phyloP scores from a whole-genome alignment of 1,139 yeast species.

The Magnusiomyces sp. region DNA sequence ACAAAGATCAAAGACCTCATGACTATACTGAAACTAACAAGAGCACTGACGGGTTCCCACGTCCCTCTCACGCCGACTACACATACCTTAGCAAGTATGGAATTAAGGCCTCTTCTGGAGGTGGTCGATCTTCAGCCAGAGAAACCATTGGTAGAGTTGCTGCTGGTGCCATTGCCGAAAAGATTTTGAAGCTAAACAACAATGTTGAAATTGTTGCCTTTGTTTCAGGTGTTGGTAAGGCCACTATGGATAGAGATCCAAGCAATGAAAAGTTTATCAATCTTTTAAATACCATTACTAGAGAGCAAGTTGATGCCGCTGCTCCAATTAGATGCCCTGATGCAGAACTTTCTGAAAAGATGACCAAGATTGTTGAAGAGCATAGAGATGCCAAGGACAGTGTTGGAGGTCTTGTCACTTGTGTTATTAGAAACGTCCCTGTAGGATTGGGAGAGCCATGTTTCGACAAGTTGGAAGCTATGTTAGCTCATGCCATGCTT shows the following conservation, averaged over 20 bases:
- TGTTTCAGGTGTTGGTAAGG: slow-evolving; percentile 80
- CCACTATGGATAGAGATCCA: slow-evolving; percentile 68
- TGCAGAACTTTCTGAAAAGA: slow-evolving; percentile 54
- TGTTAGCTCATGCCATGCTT: slow-evolving; percentile 93
- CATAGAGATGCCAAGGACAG: slow-evolving; percentile 85
- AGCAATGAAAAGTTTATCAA: slow-evolving; percentile 55
- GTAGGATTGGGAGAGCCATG: slow-evolving; percentile 96
- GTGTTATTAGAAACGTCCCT: slow-evolving; percentile 91
- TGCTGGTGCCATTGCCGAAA: slow-evolving; percentile 97
- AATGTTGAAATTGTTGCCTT: slow-evolving; percentile 93
- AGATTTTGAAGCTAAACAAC: slow-evolving; percentile 65
- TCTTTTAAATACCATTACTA: slow-evolving; percentile 63
- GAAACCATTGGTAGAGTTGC: slow-evolving; percentile 98
- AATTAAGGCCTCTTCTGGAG: slow-evolving; percentile 87
- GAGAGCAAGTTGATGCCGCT: slow-evolving; percentile 77
- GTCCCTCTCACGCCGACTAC: slow-evolving; percentile 97
- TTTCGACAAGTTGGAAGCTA: slow-evolving; percentile 91
- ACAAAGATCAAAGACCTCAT: slow-evolving; percentile 94
- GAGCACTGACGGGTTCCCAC: slow-evolving; percentile 47
- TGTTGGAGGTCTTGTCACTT: slow-evolving; percentile 95
- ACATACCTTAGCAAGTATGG: slow-evolving; percentile 90
- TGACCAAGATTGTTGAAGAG: slow-evolving; percentile 81
- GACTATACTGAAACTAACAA: slow-evolving; percentile 92
- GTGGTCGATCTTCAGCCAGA: slow-evolving; percentile 95
- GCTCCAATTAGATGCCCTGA: slow-evolving; percentile 97